Evolutionary conservation across 768 basidiomycete genomes (phyloP).

Genomic region (Termitomyces sp.): DNA sequence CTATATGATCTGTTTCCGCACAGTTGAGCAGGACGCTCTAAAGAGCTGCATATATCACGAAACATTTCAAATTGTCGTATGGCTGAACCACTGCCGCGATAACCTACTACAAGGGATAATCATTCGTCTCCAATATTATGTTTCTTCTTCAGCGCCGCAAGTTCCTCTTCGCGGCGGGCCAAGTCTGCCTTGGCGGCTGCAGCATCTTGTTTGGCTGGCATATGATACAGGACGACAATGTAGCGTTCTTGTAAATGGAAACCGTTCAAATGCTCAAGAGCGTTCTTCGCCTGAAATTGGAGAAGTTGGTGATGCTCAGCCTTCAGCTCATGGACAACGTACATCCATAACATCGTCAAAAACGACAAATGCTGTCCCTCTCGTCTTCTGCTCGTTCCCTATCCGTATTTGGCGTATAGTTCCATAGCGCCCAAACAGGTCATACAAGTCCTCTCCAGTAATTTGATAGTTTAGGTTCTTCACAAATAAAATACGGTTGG

Average conservation of each 20-base stretch:
- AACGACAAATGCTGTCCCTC: constrained; percentile 95
- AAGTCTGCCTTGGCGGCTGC: constrained; percentile 91
- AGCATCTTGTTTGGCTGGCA: constrained; percentile 95
- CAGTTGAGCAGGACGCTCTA: background rate
- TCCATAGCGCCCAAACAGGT: constrained; percentile 96
- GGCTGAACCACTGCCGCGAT: constrained; percentile 8
- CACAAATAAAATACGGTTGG: constrained; percentile 88
- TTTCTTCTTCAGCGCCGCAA: constrained; percentile 80
- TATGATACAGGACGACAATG: constrained; percentile 96
- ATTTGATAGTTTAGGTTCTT: constrained; percentile 93
- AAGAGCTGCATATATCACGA: background rate
- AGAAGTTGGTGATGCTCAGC: constrained; percentile 9
- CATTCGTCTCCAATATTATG: constrained; percentile 79
- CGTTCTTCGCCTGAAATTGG: constrained; percentile 73
- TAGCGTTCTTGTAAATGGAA: constrained; percentile 98
- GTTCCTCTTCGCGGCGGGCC: constrained; percentile 85
- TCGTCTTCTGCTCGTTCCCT: constrained; percentile 87
- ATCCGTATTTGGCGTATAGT: constrained; percentile 94
- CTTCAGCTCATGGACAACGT: constrained; percentile 21
- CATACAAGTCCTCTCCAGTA: constrained; percentile 91
- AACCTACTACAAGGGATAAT: constrained; percentile 18
- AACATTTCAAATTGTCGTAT: constrained; percentile 1
- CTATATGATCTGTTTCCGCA: background rate
- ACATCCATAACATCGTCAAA: constrained; percentile 97
- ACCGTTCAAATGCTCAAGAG: constrained; percentile 93